Conservation (phyloP, 1,139 yeast genomes). For the Kodamaea ohmeri region DNA sequence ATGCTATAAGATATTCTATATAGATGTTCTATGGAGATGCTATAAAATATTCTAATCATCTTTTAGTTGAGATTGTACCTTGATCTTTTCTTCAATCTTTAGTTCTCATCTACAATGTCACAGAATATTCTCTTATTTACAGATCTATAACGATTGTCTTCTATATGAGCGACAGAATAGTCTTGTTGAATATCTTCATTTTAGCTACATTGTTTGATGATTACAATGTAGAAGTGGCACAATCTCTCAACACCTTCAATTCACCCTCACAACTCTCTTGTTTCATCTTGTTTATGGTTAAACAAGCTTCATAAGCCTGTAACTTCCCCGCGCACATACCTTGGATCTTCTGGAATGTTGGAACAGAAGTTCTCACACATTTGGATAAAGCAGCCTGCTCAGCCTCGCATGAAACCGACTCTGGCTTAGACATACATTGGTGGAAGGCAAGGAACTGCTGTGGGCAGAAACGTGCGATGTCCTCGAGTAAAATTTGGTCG, state of each 20-base stretch:
- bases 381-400: conserved; percentile 52
- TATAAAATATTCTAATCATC: no score
- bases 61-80: no score
- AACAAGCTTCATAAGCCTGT: conserved; percentile 60
- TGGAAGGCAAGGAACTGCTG: conserved; percentile 62
- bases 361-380: conserved; percentile 60
- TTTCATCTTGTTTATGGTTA: conserved; percentile 37
- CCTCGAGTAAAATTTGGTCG: conserved; percentile 55
- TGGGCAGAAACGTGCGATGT: conserved; percentile 66
- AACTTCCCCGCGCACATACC: conserved; percentile 54
- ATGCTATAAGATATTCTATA: no score
- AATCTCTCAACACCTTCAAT: conserved; percentile 32
- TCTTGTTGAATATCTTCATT: background rate
- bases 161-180: no score
- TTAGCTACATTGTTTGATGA: background rate
- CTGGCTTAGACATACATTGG: conserved; percentile 53
- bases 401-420: conserved; percentile 42
- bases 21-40: no score
- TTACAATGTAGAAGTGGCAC: conserved; percentile 25
- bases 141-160: background rate
- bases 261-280: conserved; percentile 27
- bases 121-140: conserved; percentile 4
- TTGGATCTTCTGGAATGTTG: conserved; percentile 63
- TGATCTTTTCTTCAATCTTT: no score
- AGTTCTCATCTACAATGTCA: no score